Conservation (phyloP, 495 filamentous ascomycete genomes). For the Lepraria neglecta region DNA sequence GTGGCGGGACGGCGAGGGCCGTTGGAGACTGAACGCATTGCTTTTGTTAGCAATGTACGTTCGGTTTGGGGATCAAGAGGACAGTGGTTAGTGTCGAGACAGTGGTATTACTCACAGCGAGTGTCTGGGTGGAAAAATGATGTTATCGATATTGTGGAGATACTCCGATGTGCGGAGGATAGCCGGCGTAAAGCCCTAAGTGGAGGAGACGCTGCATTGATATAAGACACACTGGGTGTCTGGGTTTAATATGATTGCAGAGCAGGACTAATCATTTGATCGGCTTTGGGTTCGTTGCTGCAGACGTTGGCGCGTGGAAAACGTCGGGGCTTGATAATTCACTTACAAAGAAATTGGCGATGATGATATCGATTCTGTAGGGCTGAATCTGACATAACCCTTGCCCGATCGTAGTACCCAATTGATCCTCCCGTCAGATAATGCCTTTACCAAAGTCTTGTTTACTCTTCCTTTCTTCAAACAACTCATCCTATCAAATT, state of each 20-base stretch:
- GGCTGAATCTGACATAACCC: neutral
- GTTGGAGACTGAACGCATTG: neutral
- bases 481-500: neutral
- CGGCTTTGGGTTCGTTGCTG: neutral
- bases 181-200: slow-evolving; percentile 5
- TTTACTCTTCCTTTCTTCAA: neutral
- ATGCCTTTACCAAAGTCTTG: neutral
- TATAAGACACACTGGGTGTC: slow-evolving; percentile 3
- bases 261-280: neutral
- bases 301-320: neutral
- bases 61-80: neutral
- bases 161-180: slow-evolving; percentile 3
- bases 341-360: slow-evolving; percentile 4
- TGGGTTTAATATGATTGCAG: neutral
- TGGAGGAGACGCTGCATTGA: slow-evolving; percentile 9
- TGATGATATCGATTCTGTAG: neutral
- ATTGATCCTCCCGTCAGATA: neutral
- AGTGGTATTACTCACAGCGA: neutral
- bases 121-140: neutral
- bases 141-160: neutral
- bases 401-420: neutral
- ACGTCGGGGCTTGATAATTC: neutral
- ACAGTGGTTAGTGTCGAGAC: neutral
- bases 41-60: neutral
- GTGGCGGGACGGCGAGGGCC: neutral